Percentiles rank a stretch among this genome's conserved stretches.
Evolutionary conservation across 345 rosid species (phyloP).

Genomic region (Eutrema heterophyllum): DNA sequence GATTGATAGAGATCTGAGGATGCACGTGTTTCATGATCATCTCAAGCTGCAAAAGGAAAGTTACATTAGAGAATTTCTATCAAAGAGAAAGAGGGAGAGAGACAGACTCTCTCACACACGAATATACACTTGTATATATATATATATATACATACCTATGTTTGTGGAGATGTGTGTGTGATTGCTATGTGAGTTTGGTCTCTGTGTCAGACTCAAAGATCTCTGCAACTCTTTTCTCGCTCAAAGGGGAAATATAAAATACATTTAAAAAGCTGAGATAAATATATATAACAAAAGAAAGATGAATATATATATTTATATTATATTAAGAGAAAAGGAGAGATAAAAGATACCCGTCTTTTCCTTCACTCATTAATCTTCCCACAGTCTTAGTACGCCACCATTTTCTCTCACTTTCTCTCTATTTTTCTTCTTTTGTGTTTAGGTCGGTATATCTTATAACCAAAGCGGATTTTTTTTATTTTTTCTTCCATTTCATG

Average conservation of each 20-base stretch:
- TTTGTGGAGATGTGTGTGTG: constrained; percentile 33
- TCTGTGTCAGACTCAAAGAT: constrained; percentile 54
- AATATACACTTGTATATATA: constrained; percentile 22
- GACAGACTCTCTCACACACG: constrained; percentile 11
- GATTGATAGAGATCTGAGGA: constrained; percentile 58
- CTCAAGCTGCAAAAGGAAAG: constrained; percentile 43
- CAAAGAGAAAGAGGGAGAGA: constrained; percentile 24
- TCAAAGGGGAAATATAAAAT: constrained; percentile 39
- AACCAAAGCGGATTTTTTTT: not conserved
- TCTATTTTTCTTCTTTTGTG: not conserved
- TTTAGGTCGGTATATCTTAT: constrained; percentile 31
- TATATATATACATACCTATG: constrained; percentile 23
- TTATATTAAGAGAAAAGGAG: not conserved
- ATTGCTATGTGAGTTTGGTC: constrained; percentile 41
- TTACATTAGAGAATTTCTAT: constrained; percentile 30
- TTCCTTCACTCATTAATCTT: constrained; percentile 39
- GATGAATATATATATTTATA: constrained; percentile 1
- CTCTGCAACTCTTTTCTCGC: constrained; percentile 57
- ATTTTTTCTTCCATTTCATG: not conserved
- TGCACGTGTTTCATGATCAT: constrained; percentile 80
- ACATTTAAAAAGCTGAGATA: constrained; percentile 23
- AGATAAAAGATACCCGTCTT: constrained; percentile 37
- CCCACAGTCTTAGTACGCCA: constrained; percentile 32
- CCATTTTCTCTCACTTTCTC: constrained; percentile 13
- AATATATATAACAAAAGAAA: constrained; percentile 1